Evolutionary conservation across 2,329 filamentous ascomycete genomes (phyloP).

Genomic region (Ophiocordyceps robertsii): DNA sequence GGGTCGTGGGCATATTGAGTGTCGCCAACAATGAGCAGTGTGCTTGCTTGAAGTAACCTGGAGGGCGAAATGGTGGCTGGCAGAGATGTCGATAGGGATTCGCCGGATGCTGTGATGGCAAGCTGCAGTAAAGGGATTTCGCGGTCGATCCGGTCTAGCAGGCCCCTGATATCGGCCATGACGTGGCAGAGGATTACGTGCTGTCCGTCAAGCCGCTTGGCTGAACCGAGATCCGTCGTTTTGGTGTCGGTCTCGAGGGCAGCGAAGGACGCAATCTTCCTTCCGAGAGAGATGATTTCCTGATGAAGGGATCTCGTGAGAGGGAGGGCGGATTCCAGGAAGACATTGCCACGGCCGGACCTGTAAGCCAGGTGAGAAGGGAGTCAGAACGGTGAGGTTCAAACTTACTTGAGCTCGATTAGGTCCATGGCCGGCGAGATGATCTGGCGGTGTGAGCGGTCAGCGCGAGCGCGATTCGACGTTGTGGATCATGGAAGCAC

Average conservation of each 20-base stretch:
- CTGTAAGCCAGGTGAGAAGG: constrained; percentile 13
- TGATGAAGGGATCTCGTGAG: constrained; percentile 72
- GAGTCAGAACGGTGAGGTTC: neutral
- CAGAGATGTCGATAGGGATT: constrained; percentile 67
- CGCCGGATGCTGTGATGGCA: constrained; percentile 87
- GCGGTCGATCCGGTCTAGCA: constrained; percentile 74
- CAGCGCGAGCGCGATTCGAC: constrained; percentile 1
- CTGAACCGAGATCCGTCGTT: constrained; percentile 23
- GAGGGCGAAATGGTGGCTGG: constrained; percentile 81
- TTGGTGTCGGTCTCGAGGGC: constrained; percentile 40
- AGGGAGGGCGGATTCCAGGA: constrained; percentile 69
- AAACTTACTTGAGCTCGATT: constrained; percentile 65
- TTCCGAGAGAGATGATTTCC: constrained; percentile 70
- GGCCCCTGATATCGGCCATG: constrained; percentile 57
- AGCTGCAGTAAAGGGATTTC: constrained; percentile 85
- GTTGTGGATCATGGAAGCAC: constrained; percentile 26
- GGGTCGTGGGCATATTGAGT: constrained; percentile 61
- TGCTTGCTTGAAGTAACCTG: constrained; percentile 81
- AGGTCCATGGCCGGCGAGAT: constrained; percentile 85
- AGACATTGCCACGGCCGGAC: constrained; percentile 38
- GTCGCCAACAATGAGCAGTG: constrained; percentile 77
- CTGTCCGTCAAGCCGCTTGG: constrained; percentile 13
- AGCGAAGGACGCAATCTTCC: constrained; percentile 58
- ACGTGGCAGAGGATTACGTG: constrained; percentile 56
- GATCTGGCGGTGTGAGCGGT: constrained; percentile 35